These are phyloP conservation scores for Tuber indicum DNA, from an alignment of 495 filamentous ascomycete genomes.

Conservation along the genomic window DNA sequence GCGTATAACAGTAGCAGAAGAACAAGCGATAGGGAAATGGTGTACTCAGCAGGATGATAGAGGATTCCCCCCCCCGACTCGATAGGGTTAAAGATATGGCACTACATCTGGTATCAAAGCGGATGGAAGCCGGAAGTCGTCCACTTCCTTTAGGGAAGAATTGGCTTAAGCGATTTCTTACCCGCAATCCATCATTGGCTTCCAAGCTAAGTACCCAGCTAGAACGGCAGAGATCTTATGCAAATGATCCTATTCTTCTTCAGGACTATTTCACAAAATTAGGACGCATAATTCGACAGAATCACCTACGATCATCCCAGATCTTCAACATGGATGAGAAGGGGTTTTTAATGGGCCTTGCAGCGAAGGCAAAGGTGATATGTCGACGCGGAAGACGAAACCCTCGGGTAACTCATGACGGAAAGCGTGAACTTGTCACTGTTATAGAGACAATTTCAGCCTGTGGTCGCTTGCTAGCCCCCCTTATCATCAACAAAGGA, in stretches of 20 bases:
- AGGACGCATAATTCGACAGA: neutral
- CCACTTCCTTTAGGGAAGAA: neutral
- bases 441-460: neutral
- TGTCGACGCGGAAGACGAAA: neutral
- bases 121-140: neutral
- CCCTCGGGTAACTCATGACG: neutral
- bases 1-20: neutral
- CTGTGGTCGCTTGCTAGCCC: conserved; percentile 6
- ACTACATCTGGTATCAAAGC: neutral
- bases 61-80: neutral
- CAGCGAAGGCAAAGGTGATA: neutral
- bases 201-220: neutral
- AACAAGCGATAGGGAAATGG: neutral
- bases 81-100: neutral
- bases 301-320: neutral
- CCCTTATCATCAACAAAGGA: conserved; percentile 11
- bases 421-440: conserved; percentile 8
- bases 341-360: too few relatives aligned
- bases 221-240: neutral
- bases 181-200: neutral
- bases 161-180: neutral
- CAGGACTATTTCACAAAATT: neutral
- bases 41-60: neutral
- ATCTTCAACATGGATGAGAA: neutral
- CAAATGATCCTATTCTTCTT: neutral